Conservation (phyloP, 768 basidiomycete species). For the Boletus vinaceobasis region DNA sequence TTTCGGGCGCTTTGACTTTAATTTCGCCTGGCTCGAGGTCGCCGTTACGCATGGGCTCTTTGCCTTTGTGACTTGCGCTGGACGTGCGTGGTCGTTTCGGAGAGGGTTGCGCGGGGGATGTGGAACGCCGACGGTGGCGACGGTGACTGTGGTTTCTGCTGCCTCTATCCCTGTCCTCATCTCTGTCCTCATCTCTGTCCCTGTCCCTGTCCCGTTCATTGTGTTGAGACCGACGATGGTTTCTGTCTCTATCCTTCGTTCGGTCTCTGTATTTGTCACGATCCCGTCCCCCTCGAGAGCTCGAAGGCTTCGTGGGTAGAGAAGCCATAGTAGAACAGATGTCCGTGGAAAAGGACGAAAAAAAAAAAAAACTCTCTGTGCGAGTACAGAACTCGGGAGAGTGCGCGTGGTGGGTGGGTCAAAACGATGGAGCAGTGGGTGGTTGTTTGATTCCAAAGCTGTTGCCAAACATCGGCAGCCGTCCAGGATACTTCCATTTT, state of each 20-base stretch:
- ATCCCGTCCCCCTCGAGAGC: constrained; percentile 15
- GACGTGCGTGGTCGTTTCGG: constrained; percentile 20
- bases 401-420: not conserved
- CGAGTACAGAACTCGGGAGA: not conserved
- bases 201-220: constrained; percentile 6
- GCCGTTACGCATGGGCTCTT: constrained; percentile 6
- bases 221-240: constrained; percentile 7
- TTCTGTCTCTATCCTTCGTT: constrained; percentile 2
- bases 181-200: constrained; percentile 1
- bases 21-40: constrained; percentile 11
- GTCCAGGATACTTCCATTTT: not conserved
- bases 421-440: not conserved
- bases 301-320: constrained; percentile 17
- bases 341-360: not conserved
- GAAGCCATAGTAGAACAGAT: constrained; percentile 12
- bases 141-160: not conserved
- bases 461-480: constrained; percentile 15
- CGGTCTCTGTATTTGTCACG: constrained; percentile 16
- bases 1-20: constrained; percentile 9
- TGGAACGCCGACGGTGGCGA: constrained; percentile 10
- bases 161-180: constrained; percentile 2
- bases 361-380: not conserved
- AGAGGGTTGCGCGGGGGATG: constrained; percentile 11
- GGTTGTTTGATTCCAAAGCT: constrained; percentile 29
- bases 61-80: constrained; percentile 15